phyloP scores from a whole-genome alignment of 257 asterid species.

The Fraxinus anomala region DNA sequence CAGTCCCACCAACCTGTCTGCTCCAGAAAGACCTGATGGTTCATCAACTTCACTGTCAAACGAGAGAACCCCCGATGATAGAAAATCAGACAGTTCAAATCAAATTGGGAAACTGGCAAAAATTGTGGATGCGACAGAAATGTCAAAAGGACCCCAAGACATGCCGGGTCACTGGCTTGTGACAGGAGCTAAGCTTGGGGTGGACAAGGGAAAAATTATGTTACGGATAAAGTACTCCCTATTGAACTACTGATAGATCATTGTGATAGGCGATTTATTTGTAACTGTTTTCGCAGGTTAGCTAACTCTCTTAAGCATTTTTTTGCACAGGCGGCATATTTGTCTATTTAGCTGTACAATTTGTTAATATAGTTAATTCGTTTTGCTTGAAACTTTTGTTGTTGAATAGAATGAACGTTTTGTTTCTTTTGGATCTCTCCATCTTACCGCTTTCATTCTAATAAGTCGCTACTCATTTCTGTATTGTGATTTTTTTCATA shows the following conservation, averaged over 20 bases:
- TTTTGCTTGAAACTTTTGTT: slow-evolving; percentile 33
- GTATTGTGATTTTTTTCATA: background rate
- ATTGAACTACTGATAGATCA: slow-evolving; percentile 70
- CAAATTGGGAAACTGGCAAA: slow-evolving; percentile 73
- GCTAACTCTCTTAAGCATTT: slow-evolving; percentile 26
- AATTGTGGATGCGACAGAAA: slow-evolving; percentile 88
- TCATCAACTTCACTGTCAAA: slow-evolving; percentile 52
- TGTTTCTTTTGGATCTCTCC: background rate
- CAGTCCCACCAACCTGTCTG: slow-evolving; percentile 65
- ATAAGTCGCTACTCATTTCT: background rate
- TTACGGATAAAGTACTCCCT: slow-evolving; percentile 86
- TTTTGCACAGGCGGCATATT: slow-evolving; percentile 35
- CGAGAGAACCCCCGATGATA: slow-evolving; percentile 39
- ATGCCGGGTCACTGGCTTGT: slow-evolving; percentile 97
- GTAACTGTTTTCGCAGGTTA: slow-evolving; percentile 30
- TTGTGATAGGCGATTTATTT: slow-evolving; percentile 23
- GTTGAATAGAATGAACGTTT: background rate
- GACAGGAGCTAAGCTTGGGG: slow-evolving; percentile 99
- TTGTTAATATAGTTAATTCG: slow-evolving; percentile 38
- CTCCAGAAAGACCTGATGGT: slow-evolving; percentile 58
- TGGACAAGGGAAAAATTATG: slow-evolving; percentile 84
- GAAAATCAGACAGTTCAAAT: slow-evolving; percentile 47
- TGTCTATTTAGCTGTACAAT: slow-evolving; percentile 49
- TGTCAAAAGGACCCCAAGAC: slow-evolving; percentile 98
- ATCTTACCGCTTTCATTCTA: background rate